Base-by-base conservation (phyloP, 768 basidiomycete genomes). In the Panus rudis region DNA sequence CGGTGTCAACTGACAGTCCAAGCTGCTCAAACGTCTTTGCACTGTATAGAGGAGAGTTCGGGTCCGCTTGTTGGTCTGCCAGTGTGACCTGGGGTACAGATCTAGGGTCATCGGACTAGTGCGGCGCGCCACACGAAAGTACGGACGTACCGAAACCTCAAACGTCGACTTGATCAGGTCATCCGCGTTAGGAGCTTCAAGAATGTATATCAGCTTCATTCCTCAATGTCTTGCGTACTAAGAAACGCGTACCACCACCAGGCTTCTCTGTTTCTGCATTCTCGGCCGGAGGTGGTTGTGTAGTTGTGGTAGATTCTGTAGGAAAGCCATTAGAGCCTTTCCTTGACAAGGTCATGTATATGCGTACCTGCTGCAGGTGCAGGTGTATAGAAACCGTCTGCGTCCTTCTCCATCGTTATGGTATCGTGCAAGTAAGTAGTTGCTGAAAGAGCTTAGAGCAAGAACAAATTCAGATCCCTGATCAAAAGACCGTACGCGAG, bases 1-100 rank as follows among this genome's bases (percentile, higher is more conserved):
- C 19, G 11, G 14, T 31, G 24, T 23, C 10, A 4, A 75, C 91
- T 55, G 27, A 97, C 92, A 99, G 65, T 47, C 93, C 93, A 34
- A 99, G 79, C 52, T 97, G 87, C 60, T 99, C 92, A 51, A 99
- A 99, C 0, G 86, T 81, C 63, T 97, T 94, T 22, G 78, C 86
- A 43, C 92, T 94, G 64, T 76, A 94, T 13, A 99, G 66, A 3
- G 94, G 96, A n/a, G 94, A 98, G 59, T 94, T 84, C 30, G 92
- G 88, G 58, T 99, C 90, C 22, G 76, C 80, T 66, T 98, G 96
- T 60, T 94, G 90, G 66, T 98, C 93, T 39, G 92, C 92, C 45
- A 98, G 75, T 16, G 92, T 98, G 50, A 99, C 92, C 92, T 91
- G 54, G 23, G 47, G 20, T 17, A 45, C 41, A 34, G 23, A 43